Percentiles rank a stretch among this genome's conserved stretches.
These are phyloP conservation scores for Liquidambar formosana DNA, from an alignment of 164 flowering plant genomes.

Conservation along the genomic window DNA sequence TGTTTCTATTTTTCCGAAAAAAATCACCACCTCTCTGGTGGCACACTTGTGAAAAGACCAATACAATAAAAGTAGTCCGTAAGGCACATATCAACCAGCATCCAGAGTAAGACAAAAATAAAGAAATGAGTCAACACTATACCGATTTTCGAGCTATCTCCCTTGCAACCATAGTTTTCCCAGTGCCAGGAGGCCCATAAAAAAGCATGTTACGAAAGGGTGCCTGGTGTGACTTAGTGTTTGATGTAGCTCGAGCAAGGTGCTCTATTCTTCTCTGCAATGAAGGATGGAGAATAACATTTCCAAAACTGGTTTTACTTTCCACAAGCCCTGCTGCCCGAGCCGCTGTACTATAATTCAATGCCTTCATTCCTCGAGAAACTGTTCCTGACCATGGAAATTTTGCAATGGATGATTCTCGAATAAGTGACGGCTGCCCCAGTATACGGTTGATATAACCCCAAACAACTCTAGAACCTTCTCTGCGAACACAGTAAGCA, in stretches of 20 bases:
- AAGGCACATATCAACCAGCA: background rate
- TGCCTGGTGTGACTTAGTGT: conserved; percentile 88
- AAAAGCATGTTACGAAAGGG: conserved; percentile 98
- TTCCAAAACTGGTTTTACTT: conserved; percentile 42
- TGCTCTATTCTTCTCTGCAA: conserved; percentile 80
- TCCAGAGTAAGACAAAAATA: background rate
- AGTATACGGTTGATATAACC: conserved; percentile 89
- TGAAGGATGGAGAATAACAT: conserved; percentile 85
- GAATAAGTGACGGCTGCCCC: conserved; percentile 94
- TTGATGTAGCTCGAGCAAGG: conserved; percentile 92
- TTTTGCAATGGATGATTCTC: conserved; percentile 83
- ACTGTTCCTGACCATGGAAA: conserved; percentile 67
- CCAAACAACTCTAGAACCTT: conserved; percentile 95
- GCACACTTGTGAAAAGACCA: too few species aligned
- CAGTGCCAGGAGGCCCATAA: conserved; percentile 99
- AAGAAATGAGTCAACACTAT: conserved; percentile 14
- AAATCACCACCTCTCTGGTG: too few species aligned
- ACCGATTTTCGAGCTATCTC: conserved; percentile 96
- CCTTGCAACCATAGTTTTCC: conserved; percentile 97
- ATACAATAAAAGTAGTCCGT: too few species aligned
- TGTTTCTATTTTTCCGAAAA: background rate
- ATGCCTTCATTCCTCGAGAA: conserved; percentile 42
- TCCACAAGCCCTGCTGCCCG: conserved; percentile 27
- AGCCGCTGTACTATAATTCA: conserved; percentile 34
- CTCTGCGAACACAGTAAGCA: conserved; percentile 47